These are phyloP conservation scores for Rhodocollybia butyracea DNA, from an alignment of 768 basidiomycete genomes.

Conservation along the genomic window DNA sequence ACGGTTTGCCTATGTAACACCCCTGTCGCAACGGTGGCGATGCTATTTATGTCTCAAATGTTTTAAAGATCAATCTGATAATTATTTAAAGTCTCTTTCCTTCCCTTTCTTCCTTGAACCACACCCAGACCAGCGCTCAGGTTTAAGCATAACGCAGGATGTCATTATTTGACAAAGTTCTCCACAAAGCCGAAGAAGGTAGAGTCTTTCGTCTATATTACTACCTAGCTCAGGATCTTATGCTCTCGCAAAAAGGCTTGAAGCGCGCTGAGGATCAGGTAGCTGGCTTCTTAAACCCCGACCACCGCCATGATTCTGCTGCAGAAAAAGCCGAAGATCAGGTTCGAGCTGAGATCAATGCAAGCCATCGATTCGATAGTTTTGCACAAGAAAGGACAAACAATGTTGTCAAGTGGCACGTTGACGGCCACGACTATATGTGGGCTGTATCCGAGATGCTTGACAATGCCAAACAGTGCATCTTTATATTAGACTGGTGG, in stretches of 20 bases:
- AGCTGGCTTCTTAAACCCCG: neutral
- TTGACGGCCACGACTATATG: slow-evolving; percentile 97
- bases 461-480: slow-evolving; percentile 75
- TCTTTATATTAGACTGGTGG: slow-evolving; percentile 95
- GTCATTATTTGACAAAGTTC: neutral
- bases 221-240: too few species aligned
- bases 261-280: slow-evolving; percentile 3
- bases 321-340: slow-evolving; percentile 70
- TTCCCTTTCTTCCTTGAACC: too few species aligned
- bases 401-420: slow-evolving; percentile 88
- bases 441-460: slow-evolving; percentile 91
- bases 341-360: slow-evolving; percentile 71
- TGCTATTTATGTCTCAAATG: too few species aligned
- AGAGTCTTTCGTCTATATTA: too few species aligned
- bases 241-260: too few species aligned
- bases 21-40: too few species aligned
- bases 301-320: slow-evolving; percentile 68
- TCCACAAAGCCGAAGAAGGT: slow-evolving; percentile 3
- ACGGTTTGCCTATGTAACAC: too few species aligned
- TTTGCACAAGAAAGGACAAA: slow-evolving; percentile 72
- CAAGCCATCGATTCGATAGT: slow-evolving; percentile 77
- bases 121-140: too few species aligned
- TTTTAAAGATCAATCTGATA: too few species aligned
- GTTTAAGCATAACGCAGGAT: too few species aligned
- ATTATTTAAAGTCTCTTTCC: too few species aligned